Conservation (phyloP, 1,284 basidiomycete species). For the Ceratobasidium papillatum region DNA sequence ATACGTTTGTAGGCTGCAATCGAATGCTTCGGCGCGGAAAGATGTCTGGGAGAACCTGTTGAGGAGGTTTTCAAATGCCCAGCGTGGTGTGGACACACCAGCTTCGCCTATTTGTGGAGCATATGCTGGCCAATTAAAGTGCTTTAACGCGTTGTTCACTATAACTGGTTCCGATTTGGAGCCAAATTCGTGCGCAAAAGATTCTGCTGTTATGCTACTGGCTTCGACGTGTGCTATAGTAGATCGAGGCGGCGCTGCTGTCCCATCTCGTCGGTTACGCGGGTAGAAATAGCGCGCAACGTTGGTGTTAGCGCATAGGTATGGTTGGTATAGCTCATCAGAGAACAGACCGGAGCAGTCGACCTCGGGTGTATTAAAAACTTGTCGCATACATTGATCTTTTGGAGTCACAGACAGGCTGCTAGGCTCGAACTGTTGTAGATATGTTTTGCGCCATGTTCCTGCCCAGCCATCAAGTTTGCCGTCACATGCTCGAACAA, state of each 20-base stretch:
- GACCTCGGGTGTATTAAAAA: conserved; percentile 45
- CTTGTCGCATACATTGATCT: conserved; percentile 16
- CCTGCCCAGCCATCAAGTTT: conserved; percentile 44
- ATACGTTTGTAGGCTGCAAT: conserved; percentile 47
- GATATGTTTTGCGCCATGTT: conserved; percentile 48
- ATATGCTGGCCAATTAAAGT: conserved; percentile 48
- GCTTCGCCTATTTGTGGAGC: background rate
- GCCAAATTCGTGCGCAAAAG: conserved; percentile 40
- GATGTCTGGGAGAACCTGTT: conserved; percentile 44
- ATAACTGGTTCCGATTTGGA: conserved; percentile 47
- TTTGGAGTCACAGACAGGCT: conserved; percentile 3
- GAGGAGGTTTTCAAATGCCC: conserved; percentile 47
- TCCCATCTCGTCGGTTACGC: conserved; percentile 4
- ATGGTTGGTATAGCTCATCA: conserved; percentile 51
- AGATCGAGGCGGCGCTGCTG: background rate
- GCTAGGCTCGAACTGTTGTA: conserved; percentile 42
- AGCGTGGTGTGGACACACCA: conserved; percentile 36
- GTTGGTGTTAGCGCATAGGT: conserved; percentile 46
- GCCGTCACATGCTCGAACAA: conserved; percentile 43
- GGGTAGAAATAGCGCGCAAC: conserved; percentile 41
- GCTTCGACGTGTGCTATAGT: conserved; percentile 35
- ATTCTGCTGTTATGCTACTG: background rate
- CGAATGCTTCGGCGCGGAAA: conserved; percentile 50
- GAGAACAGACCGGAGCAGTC: conserved; percentile 45
- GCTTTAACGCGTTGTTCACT: conserved; percentile 46